Conservation (phyloP, 1,284 basidiomycete genomes). For the Cystobasidium sp. region DNA sequence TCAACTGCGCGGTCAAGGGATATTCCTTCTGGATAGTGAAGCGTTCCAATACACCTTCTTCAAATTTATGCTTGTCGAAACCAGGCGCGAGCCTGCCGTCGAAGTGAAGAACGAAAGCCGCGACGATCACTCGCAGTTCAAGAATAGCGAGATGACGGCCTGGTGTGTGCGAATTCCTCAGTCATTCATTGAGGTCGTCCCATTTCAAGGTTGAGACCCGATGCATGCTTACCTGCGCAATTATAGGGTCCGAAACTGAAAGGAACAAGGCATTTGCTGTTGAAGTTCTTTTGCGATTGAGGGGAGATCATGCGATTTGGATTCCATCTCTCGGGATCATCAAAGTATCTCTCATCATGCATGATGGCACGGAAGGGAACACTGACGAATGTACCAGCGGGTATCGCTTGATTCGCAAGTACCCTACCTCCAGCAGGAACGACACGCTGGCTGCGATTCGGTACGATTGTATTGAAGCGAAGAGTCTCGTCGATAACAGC, state of each 20-base stretch:
- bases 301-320: conserved; percentile 8
- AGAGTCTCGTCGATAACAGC: conserved; percentile 15
- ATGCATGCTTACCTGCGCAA: conserved; percentile 6
- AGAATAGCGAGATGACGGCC: conserved; percentile 18
- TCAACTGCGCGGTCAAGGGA: neutral
- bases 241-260: conserved; percentile 18
- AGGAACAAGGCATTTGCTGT: conserved; percentile 19
- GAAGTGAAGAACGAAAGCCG: conserved; percentile 12
- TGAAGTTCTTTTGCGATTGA: conserved; percentile 13
- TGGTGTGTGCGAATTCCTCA: neutral
- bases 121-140: conserved; percentile 9
- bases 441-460: conserved; percentile 12
- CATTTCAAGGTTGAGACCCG: neutral
- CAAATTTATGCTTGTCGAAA: conserved; percentile 14
- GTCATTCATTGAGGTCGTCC: neutral
- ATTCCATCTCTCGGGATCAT: conserved; percentile 10
- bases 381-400: conserved; percentile 9
- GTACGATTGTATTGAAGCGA: conserved; percentile 13
- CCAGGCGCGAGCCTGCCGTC: conserved; percentile 3
- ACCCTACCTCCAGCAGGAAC: conserved; percentile 2
- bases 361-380: conserved; percentile 11
- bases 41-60: conserved; percentile 10
- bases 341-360: conserved; percentile 14
- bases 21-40: conserved; percentile 18
- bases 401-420: conserved; percentile 8